Evolutionary conservation across 2,329 filamentous ascomycete genomes (phyloP).

Genomic region (Aureobasidium subglaciale): DNA sequence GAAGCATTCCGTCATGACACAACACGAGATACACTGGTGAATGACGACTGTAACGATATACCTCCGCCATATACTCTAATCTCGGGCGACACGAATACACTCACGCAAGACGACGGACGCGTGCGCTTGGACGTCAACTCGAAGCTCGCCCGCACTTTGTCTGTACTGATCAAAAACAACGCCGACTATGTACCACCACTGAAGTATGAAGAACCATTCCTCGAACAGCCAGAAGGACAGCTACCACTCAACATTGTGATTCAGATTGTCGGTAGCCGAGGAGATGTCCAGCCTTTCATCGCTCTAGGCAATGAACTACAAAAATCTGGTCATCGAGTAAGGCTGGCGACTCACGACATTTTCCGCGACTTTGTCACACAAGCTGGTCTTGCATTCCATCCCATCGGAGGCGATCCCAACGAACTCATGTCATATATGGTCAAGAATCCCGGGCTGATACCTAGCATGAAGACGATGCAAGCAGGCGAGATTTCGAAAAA

Average conservation of each 20-base stretch:
- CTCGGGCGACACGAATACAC: not conserved
- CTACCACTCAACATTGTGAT: conserved; percentile 41
- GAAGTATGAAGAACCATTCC: not conserved
- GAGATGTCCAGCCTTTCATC: conserved; percentile 46
- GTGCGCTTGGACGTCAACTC: not conserved
- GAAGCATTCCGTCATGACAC: not conserved
- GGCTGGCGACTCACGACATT: conserved; percentile 42
- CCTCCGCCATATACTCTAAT: not conserved
- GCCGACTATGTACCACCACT: not conserved
- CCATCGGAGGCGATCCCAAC: conserved; percentile 43
- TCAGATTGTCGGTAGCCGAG: conserved; percentile 43
- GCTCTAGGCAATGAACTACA: conserved; percentile 42
- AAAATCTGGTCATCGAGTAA: conserved; percentile 42
- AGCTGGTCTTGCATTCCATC: conserved; percentile 46
- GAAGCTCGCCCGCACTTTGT: conserved; percentile 1
- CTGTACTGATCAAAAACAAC: not conserved
- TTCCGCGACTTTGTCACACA: conserved; percentile 44
- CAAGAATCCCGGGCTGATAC: conserved; percentile 79
- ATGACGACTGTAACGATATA: not conserved
- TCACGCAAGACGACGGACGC: not conserved
- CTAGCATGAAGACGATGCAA: conserved; percentile 67
- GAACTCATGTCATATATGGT: conserved; percentile 73
- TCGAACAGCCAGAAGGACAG: not conserved
- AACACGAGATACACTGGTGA: not conserved
- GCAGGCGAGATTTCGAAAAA: conserved; percentile 71